phyloP scores from a whole-genome alignment of 2,329 filamentous ascomycete genomes.

The Calcarisporium arbuscula region DNA sequence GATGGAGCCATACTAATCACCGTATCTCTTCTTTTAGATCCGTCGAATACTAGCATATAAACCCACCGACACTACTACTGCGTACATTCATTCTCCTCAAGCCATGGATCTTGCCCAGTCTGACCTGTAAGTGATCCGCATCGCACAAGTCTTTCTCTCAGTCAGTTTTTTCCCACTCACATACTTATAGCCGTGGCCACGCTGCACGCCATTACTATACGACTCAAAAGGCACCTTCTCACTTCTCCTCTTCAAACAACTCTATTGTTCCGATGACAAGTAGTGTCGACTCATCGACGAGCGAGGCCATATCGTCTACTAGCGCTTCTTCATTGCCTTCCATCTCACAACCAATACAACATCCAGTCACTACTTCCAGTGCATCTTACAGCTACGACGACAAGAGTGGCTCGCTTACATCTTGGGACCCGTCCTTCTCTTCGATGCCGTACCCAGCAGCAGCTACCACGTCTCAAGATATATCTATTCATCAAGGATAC shows the following conservation, averaged over 20 bases:
- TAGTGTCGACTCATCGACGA: slow-evolving; percentile 5
- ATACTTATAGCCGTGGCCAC: neutral
- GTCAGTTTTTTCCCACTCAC: neutral
- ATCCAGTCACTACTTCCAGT: slow-evolving; percentile 8
- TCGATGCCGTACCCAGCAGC: slow-evolving; percentile 4
- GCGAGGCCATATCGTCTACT: slow-evolving; percentile 9
- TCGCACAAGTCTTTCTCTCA: slow-evolving; percentile 7
- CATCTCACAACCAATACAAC: slow-evolving; percentile 11
- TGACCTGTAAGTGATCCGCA: slow-evolving; percentile 7
- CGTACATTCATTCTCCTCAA: too few relatives aligned
- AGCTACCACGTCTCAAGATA: slow-evolving; percentile 3
- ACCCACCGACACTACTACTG: too few relatives aligned
- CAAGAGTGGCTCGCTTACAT: slow-evolving; percentile 4
- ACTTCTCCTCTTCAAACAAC: slow-evolving; percentile 2
- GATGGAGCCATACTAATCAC: too few relatives aligned
- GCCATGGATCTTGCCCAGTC: slow-evolving; percentile 9
- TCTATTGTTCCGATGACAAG: slow-evolving; percentile 6
- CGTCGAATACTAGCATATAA: neutral
- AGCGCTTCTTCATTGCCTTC: slow-evolving; percentile 10
- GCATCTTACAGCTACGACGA: slow-evolving; percentile 10
- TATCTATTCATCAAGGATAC: slow-evolving; percentile 22
- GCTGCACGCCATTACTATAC: slow-evolving; percentile 2
- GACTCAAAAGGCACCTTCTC: too few relatives aligned
- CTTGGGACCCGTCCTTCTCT: slow-evolving; percentile 9
- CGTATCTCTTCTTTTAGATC: neutral